phyloP scores from a whole-genome alignment of 1,139 yeast species.

The Nakaseomyces glabratus region DNA sequence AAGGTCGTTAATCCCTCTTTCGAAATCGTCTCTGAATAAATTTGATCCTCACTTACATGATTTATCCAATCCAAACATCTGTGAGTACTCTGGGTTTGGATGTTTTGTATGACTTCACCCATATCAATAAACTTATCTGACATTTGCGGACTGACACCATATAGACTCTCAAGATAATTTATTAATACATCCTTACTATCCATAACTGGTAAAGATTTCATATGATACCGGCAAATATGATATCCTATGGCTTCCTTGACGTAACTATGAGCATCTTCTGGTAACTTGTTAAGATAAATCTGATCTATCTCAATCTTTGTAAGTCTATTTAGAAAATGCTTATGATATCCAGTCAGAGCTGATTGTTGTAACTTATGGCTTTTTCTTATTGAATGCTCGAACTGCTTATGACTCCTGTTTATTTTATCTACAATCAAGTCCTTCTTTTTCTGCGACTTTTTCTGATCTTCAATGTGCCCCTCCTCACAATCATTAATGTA shows the following conservation, averaged over 20 bases:
- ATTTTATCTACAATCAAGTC: slow-evolving; percentile 25
- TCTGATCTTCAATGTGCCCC: slow-evolving; percentile 8
- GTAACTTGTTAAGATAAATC: slow-evolving; percentile 34
- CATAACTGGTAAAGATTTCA: slow-evolving; percentile 17
- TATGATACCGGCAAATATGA: slow-evolving; percentile 26
- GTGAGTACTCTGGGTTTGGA: slow-evolving; percentile 18
- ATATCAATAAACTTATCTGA: slow-evolving; percentile 20
- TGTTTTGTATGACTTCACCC: slow-evolving; percentile 24
- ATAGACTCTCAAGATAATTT: slow-evolving; percentile 20
- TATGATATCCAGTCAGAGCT: slow-evolving; percentile 29
- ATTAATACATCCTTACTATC: slow-evolving; percentile 15
- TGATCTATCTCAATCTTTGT: slow-evolving; percentile 32
- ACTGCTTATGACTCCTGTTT: slow-evolving; percentile 22
- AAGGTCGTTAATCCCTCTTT: slow-evolving; percentile 1
- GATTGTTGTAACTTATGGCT: slow-evolving; percentile 25
- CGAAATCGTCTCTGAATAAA: neutral
- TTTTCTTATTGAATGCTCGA: slow-evolving; percentile 28
- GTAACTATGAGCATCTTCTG: slow-evolving; percentile 15
- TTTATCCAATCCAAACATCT: slow-evolving; percentile 23
- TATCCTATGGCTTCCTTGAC: slow-evolving; percentile 24
- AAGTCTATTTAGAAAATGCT: slow-evolving; percentile 29
- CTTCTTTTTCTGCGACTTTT: slow-evolving; percentile 19
- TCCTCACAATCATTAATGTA: slow-evolving; percentile 22
- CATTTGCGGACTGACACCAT: slow-evolving; percentile 18
- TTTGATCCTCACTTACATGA: slow-evolving; percentile 1